These are phyloP conservation scores for Nicotiana paniculata DNA, from an alignment of 257 asterid species.

Conservation along the genomic window DNA sequence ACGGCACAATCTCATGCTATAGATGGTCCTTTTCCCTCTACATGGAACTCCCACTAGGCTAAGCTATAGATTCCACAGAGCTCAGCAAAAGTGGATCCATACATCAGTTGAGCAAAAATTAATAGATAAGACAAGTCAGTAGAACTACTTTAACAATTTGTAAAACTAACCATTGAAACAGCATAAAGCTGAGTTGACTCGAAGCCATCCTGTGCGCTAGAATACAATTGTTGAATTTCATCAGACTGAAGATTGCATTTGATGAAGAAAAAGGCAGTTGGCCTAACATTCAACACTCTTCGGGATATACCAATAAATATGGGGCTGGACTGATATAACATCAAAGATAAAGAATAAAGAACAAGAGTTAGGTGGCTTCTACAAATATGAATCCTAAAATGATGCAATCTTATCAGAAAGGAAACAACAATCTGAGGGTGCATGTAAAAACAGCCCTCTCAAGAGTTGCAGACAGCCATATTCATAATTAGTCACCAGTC, in stretches of 20 bases:
- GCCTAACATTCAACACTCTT: slow-evolving; percentile 75
- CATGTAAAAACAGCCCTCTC: neutral
- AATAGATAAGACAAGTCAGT: neutral
- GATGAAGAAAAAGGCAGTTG: slow-evolving; percentile 85
- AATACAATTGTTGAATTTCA: slow-evolving; percentile 61
- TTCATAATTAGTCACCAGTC: neutral
- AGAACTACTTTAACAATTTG: neutral
- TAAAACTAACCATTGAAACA: slow-evolving; percentile 52
- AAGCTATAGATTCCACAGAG: neutral
- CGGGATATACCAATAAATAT: slow-evolving; percentile 76
- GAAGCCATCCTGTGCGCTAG: slow-evolving; percentile 69
- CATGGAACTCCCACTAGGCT: neutral
- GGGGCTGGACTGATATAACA: slow-evolving; percentile 45
- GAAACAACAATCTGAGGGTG: neutral
- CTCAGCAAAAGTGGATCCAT: neutral
- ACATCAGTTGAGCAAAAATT: neutral
- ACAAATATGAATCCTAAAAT: neutral
- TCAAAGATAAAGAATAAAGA: slow-evolving; percentile 21
- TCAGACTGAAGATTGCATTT: slow-evolving; percentile 65
- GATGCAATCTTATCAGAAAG: neutral
- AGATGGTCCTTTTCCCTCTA: neutral
- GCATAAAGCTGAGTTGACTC: slow-evolving; percentile 83
- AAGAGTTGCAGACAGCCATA: neutral
- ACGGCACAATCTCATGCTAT: neutral
- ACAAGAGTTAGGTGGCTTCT: neutral